Evolutionary conservation across 306 rosid genomes (phyloP).

Genomic region (Lathyrus sativus): DNA sequence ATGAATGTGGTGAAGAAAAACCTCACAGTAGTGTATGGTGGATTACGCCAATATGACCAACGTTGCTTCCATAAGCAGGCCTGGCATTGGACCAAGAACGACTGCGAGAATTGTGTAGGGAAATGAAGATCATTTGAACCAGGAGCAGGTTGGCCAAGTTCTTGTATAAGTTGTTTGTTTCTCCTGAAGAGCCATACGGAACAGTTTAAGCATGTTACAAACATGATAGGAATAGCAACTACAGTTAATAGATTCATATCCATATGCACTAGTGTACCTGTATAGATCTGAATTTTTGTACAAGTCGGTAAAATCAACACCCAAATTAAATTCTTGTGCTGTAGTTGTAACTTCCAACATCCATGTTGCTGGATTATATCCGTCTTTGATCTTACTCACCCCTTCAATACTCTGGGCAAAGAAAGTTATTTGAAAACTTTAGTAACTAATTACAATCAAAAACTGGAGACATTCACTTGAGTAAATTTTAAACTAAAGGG

Average conservation of each 20-base stretch:
- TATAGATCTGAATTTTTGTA: slow-evolving; percentile 66
- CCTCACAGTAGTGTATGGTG: slow-evolving; percentile 54
- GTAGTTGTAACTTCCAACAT: slow-evolving; percentile 75
- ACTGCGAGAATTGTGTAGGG: slow-evolving; percentile 56
- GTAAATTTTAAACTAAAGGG: neutral
- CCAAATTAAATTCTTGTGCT: slow-evolving; percentile 59
- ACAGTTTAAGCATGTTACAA: slow-evolving; percentile 28
- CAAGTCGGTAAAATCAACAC: slow-evolving; percentile 58
- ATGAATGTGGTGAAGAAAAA: slow-evolving; percentile 47
- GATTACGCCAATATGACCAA: slow-evolving; percentile 61
- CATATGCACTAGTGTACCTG: slow-evolving; percentile 37
- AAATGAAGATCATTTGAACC: slow-evolving; percentile 70
- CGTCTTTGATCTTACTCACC: slow-evolving; percentile 67
- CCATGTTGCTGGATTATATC: slow-evolving; percentile 93
- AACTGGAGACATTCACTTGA: neutral
- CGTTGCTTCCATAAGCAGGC: slow-evolving; percentile 88
- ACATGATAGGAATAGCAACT: neutral
- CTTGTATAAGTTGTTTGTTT: slow-evolving; percentile 69
- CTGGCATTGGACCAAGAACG: slow-evolving; percentile 61
- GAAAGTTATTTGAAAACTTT: neutral
- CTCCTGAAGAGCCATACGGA: slow-evolving; percentile 54
- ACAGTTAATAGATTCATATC: slow-evolving; percentile 9
- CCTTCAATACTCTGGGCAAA: slow-evolving; percentile 54
- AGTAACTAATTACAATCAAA: slow-evolving; percentile 1
- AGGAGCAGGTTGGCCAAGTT: slow-evolving; percentile 56